These are phyloP conservation scores for Penicillium fimorum DNA, from an alignment of 495 filamentous ascomycete species.

Conservation along the genomic window DNA sequence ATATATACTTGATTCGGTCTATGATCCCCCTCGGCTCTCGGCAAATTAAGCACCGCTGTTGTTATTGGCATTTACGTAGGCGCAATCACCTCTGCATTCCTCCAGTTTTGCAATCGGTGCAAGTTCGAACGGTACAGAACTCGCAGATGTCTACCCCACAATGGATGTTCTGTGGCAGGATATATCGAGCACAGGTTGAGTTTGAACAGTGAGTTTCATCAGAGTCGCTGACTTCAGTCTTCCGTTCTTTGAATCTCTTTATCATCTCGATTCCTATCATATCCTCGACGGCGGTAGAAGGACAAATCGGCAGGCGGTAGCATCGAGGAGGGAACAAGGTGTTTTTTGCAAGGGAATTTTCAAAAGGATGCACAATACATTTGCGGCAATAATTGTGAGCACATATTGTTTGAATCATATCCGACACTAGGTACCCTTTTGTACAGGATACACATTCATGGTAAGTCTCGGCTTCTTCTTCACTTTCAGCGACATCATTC, in stretches of 20 bases:
- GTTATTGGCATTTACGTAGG: background rate
- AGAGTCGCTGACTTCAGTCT: conserved; percentile 25
- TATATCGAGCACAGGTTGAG: conserved; percentile 28
- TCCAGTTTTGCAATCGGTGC: background rate
- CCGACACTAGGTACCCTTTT: background rate
- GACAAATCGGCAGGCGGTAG: conserved; percentile 26
- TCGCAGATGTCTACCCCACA: background rate
- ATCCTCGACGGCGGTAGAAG: conserved; percentile 4
- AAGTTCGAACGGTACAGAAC: background rate
- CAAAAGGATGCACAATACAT: conserved; percentile 35
- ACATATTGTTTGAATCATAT: conserved; percentile 26
- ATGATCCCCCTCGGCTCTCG: no score
- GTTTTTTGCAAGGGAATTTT: conserved; percentile 29
- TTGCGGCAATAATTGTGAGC: conserved; percentile 35
- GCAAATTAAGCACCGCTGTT: background rate
- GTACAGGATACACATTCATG: conserved; percentile 17
- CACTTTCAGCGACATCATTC: background rate
- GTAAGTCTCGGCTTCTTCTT: background rate
- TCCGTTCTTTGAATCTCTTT: conserved; percentile 19
- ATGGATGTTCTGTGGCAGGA: conserved; percentile 19
- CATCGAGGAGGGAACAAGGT: conserved; percentile 41
- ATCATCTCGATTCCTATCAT: conserved; percentile 2
- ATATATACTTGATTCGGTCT: background rate
- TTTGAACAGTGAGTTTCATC: conserved; percentile 31
- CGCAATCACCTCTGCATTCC: conserved; percentile 2